A percentile compares a stretch with the other conserved stretches of the same genome.
Conservation (phyloP, 768 basidiomycete genomes). For the Mycena filopes region DNA sequence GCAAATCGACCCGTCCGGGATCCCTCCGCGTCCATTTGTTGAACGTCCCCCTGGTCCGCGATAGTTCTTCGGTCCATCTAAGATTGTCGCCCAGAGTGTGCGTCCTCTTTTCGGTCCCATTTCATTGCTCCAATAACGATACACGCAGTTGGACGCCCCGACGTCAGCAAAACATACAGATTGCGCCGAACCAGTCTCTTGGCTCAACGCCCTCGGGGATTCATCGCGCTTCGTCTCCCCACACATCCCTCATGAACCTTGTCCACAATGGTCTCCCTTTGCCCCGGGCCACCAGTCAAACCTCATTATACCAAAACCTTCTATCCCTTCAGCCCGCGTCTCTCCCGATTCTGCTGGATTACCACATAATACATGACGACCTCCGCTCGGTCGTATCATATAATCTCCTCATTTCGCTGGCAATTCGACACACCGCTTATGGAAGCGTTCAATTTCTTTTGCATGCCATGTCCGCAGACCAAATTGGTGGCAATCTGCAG, state of each 20-base stretch:
- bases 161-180: constrained; percentile 1
- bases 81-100: constrained; percentile 11
- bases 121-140: background rate
- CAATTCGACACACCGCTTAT: constrained; percentile 62
- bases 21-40: constrained; percentile 6
- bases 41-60: constrained; percentile 21
- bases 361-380: constrained; percentile 53
- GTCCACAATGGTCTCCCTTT: constrained; percentile 4
- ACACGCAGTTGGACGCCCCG: constrained; percentile 3
- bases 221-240: background rate
- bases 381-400: constrained; percentile 56
- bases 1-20: constrained; percentile 15
- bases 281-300: constrained; percentile 40
- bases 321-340: constrained; percentile 46
- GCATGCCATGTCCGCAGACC: constrained; percentile 54
- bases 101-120: background rate
- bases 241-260: background rate
- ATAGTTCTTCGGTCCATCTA: constrained; percentile 18
- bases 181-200: background rate
- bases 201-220: background rate
- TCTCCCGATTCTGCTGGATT: constrained; percentile 57
- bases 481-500: constrained; percentile 57
- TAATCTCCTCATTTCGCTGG: constrained; percentile 56
- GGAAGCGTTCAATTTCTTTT: constrained; percentile 59
- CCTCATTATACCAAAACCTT: constrained; percentile 55